Conservation (phyloP, 768 basidiomycete genomes). For the Pisolithus orientalis region DNA sequence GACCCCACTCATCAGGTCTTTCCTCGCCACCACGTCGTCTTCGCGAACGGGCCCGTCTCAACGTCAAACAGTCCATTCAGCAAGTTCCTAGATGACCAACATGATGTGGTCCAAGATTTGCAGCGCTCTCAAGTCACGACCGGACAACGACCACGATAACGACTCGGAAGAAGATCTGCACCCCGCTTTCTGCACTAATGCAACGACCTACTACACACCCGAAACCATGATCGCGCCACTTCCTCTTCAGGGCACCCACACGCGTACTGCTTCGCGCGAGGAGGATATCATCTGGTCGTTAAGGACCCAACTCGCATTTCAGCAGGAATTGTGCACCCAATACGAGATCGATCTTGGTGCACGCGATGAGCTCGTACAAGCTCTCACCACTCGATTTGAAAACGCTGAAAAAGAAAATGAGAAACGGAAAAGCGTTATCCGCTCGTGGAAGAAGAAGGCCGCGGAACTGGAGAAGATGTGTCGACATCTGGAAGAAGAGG, state of each 20-base stretch:
- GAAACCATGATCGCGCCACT: constrained; percentile 67
- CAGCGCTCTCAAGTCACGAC: constrained; percentile 44
- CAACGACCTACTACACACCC: constrained; percentile 72
- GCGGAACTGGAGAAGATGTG: constrained; percentile 65
- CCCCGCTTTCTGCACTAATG: constrained; percentile 56
- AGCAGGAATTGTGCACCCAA: constrained; percentile 68
- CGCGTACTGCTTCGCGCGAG: constrained; percentile 60
- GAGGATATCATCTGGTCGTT: constrained; percentile 67
- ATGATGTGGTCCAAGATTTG: constrained; percentile 61
- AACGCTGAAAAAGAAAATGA: constrained; percentile 57
- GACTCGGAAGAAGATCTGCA: constrained; percentile 13
- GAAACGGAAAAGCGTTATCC: constrained; percentile 47
- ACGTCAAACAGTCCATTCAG: neutral
- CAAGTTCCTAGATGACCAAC: constrained; percentile 1
- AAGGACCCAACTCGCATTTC: constrained; percentile 69
- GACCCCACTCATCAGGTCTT: neutral
- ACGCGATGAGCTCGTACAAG: constrained; percentile 64
- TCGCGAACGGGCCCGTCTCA: neutral
- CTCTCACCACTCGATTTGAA: constrained; percentile 48
- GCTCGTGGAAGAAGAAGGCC: constrained; percentile 72
- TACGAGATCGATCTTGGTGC: constrained; percentile 71
- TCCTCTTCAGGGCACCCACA: constrained; percentile 47
- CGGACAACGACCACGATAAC: constrained; percentile 11
- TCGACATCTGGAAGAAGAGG: constrained; percentile 73
- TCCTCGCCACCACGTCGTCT: neutral